Conservation (phyloP, 2,329 filamentous ascomycete species). For the Aspergillus vadensis region DNA sequence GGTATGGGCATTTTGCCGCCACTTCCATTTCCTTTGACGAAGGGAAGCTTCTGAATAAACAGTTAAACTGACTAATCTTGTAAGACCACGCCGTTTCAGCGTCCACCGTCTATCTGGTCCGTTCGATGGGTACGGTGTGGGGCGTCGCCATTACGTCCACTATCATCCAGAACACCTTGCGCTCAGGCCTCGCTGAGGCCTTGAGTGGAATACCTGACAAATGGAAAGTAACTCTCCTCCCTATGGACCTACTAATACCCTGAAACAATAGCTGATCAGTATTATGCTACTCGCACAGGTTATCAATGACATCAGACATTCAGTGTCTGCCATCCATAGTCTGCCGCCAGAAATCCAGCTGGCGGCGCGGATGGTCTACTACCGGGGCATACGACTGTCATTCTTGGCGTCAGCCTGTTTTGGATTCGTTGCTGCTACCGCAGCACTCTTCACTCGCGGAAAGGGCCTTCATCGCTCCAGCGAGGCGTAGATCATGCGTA, state of each 20-base stretch:
- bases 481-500: neutral
- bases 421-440: slow-evolving; percentile 52
- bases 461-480: slow-evolving; percentile 28
- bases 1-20: slow-evolving; percentile 43
- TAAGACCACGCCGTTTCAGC: slow-evolving; percentile 66
- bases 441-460: slow-evolving; percentile 50
- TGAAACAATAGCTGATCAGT: slow-evolving; percentile 28
- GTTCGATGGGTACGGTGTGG: slow-evolving; percentile 65
- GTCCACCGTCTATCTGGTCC: slow-evolving; percentile 65
- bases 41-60: neutral
- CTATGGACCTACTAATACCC: neutral
- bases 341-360: slow-evolving; percentile 60
- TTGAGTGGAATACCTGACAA: slow-evolving; percentile 60
- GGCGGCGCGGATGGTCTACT: slow-evolving; percentile 61
- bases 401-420: slow-evolving; percentile 59
- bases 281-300: slow-evolving; percentile 46
- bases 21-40: neutral
- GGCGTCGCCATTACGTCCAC: slow-evolving; percentile 65
- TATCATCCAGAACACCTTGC: slow-evolving; percentile 64
- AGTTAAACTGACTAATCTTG: neutral
- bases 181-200: slow-evolving; percentile 54
- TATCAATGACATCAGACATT: slow-evolving; percentile 64
- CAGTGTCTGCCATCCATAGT: slow-evolving; percentile 56
- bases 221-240: slow-evolving; percentile 54
- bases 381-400: slow-evolving; percentile 58